A percentile compares a stretch with the other conserved stretches of the same genome.
These are phyloP conservation scores for Populus hybrid DNA, from an alignment of 441 rosid species.

Conservation along the genomic window DNA sequence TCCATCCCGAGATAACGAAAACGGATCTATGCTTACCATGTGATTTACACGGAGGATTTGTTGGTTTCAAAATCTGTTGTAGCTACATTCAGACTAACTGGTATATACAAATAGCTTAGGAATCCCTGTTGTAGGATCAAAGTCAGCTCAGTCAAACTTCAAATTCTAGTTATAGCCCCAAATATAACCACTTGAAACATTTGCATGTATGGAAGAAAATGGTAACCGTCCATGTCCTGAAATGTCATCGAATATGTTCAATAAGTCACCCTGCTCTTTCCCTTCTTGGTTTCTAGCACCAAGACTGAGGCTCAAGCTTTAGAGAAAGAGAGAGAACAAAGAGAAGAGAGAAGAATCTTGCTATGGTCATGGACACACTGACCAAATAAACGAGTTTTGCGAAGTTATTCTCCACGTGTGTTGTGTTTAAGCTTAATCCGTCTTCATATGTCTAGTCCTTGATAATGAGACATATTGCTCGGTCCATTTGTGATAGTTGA, in stretches of 20 bases:
- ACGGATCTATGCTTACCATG: too few species aligned
- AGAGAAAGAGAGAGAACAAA: not conserved
- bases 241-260: not conserved
- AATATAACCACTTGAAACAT: not conserved
- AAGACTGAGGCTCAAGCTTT: not conserved
- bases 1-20: too few species aligned
- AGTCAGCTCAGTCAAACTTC: not conserved
- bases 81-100: too few species aligned
- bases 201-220: not conserved
- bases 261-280: not conserved
- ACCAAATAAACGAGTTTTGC: not conserved
- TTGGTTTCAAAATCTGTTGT: too few species aligned
- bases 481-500: not conserved
- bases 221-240: not conserved
- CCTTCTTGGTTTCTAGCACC: not conserved
- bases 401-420: not conserved
- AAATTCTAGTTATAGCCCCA: not conserved
- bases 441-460: not conserved
- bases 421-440: not conserved
- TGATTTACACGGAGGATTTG: too few species aligned
- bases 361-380: not conserved
- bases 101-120: not conserved
- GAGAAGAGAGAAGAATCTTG: not conserved
- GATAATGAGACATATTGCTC: not conserved
- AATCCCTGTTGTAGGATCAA: not conserved